phyloP scores from a whole-genome alignment of 306 rosid genomes.

The Cucumis melo region DNA sequence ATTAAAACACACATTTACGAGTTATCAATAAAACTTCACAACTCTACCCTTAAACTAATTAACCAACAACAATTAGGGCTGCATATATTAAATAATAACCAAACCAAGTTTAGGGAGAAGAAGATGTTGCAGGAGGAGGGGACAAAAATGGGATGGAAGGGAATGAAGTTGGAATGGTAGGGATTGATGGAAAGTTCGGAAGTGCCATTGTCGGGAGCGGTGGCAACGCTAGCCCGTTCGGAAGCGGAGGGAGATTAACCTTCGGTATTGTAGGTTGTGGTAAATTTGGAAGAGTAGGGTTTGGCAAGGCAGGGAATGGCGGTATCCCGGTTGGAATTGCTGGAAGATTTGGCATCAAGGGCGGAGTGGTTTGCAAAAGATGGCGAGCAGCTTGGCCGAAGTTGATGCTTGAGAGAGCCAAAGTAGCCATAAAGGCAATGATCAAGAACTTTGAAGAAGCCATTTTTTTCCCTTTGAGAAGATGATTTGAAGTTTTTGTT shows the following conservation, averaged over 20 bases:
- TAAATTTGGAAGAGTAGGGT: background rate
- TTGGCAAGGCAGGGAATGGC: background rate
- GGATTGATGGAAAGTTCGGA: background rate
- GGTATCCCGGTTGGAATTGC: background rate
- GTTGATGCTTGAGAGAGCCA: background rate
- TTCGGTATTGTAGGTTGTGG: conserved; percentile 3
- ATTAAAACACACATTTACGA: background rate
- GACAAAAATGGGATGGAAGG: conserved; percentile 6
- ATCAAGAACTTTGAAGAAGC: background rate
- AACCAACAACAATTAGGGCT: background rate
- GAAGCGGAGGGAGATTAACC: background rate
- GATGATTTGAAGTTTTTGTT: background rate
- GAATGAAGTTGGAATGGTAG: background rate
- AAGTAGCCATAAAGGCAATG: background rate
- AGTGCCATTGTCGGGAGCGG: background rate
- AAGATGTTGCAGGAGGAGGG: conserved; percentile 9
- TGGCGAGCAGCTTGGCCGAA: background rate
- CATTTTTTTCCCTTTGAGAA: background rate
- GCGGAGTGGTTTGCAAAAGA: background rate
- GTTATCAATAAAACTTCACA: background rate
- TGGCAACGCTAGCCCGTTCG: background rate
- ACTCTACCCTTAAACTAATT: background rate
- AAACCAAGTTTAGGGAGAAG: background rate
- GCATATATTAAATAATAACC: background rate
- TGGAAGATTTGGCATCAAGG: background rate